A percentile compares a stretch with the other conserved stretches of the same genome.
These are phyloP conservation scores for Aotearoamyces nothofagi DNA, from an alignment of 2,329 filamentous ascomycete species.

Conservation along the genomic window DNA sequence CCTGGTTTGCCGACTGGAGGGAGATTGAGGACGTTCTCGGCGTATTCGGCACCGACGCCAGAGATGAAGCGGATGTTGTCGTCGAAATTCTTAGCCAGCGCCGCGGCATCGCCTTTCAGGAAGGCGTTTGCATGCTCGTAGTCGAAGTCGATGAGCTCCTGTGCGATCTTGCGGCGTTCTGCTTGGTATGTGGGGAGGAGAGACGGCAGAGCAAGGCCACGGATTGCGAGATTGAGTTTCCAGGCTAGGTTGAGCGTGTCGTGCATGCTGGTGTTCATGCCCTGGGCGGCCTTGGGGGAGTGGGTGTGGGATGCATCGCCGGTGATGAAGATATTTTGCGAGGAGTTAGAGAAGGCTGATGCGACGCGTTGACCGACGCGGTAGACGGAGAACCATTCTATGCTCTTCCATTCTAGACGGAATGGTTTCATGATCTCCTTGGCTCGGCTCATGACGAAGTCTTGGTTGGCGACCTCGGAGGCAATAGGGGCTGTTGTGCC, in stretches of 20 bases:
- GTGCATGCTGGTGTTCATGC: constrained; percentile 41
- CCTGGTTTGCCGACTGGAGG: constrained; percentile 33
- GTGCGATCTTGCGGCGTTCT: constrained; percentile 45
- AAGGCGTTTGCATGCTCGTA: constrained; percentile 41
- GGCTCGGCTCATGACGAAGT: constrained; percentile 57
- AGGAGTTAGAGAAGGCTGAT: constrained; percentile 32
- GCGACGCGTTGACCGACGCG: constrained; percentile 44
- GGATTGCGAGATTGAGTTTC: constrained; percentile 34
- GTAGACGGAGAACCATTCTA: constrained; percentile 48
- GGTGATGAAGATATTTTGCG: constrained; percentile 35
- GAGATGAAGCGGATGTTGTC: constrained; percentile 62
- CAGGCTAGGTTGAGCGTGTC: constrained; percentile 47
- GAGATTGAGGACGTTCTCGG: constrained; percentile 44
- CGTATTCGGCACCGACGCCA: constrained; percentile 55
- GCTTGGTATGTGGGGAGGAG: constrained; percentile 46
- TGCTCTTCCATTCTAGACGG: constrained; percentile 49
- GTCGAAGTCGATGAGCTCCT: constrained; percentile 51
- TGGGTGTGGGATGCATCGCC: constrained; percentile 41
- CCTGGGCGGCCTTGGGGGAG: constrained; percentile 47
- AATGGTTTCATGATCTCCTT: constrained; percentile 44
- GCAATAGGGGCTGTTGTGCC: constrained; percentile 27
- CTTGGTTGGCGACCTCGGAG: constrained; percentile 30
- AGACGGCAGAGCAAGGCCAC: constrained; percentile 35
- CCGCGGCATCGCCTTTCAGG: constrained; percentile 44
- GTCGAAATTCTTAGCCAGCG: constrained; percentile 52